Evolutionary conservation across 306 rosid genomes (phyloP).

Genomic region (Delonix regia): DNA sequence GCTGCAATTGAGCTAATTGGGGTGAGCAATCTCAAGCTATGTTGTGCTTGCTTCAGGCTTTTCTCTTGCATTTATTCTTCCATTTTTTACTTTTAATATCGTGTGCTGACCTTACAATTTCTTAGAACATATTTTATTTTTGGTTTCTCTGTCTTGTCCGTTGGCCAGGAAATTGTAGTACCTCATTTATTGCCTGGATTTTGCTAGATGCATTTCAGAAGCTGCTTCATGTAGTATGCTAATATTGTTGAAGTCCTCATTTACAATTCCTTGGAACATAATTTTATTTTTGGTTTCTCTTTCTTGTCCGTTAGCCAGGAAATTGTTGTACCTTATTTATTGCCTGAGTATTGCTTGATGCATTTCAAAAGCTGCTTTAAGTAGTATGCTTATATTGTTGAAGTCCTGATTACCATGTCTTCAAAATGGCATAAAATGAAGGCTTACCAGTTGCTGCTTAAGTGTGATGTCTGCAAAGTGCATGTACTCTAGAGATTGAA

Average conservation of each 20-base stretch:
- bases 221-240: neutral
- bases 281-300: neutral
- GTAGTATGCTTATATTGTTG: neutral
- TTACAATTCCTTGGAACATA: neutral
- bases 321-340: neutral
- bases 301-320: neutral
- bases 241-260: neutral
- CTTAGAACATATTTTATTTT: neutral
- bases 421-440: neutral
- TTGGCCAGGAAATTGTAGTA: conserved; percentile 7
- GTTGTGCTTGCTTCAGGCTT: conserved; percentile 21
- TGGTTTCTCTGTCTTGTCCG: neutral
- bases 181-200: neutral
- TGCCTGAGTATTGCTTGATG: neutral
- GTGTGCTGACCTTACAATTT: neutral
- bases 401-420: conserved; percentile 2
- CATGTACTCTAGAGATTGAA: neutral
- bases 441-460: neutral
- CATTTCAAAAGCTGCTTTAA: neutral
- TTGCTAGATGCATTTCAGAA: neutral
- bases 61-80: conserved; percentile 2
- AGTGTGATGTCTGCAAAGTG: neutral
- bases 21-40: conserved; percentile 50
- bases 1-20: conserved; percentile 97
- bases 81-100: neutral